Conservation (phyloP, 306 rosid species). For the Amphicarpaea edgeworthii region DNA sequence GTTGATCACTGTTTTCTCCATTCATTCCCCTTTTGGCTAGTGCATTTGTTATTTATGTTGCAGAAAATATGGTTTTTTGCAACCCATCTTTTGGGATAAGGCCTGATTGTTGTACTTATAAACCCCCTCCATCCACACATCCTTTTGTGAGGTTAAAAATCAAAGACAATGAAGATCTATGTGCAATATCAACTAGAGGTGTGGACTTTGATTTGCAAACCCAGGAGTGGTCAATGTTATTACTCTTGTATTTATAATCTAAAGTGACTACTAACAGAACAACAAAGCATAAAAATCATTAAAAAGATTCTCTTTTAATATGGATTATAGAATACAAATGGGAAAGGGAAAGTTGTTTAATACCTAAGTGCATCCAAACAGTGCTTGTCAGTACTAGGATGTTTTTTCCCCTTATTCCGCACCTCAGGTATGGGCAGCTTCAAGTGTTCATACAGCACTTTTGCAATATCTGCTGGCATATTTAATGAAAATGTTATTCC, state of each 20-base stretch:
- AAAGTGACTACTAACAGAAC: slow-evolving; percentile 35
- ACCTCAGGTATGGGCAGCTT: slow-evolving; percentile 84
- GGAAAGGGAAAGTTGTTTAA: slow-evolving; percentile 36
- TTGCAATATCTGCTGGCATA: slow-evolving; percentile 91
- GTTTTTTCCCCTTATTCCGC: slow-evolving; percentile 78
- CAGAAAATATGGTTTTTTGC: neutral
- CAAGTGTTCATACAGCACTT: slow-evolving; percentile 79
- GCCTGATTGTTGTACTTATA: neutral
- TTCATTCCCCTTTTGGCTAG: too few relatives aligned
- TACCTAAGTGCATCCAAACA: slow-evolving; percentile 92
- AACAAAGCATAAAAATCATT: slow-evolving; percentile 32
- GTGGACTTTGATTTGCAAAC: neutral
- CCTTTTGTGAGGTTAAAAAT: slow-evolving; percentile 9
- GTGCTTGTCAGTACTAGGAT: slow-evolving; percentile 93
- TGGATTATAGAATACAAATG: slow-evolving; percentile 32
- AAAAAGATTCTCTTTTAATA: slow-evolving; percentile 4
- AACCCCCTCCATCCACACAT: neutral
- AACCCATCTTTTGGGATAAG: neutral
- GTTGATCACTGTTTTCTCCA: too few relatives aligned
- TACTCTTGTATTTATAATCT: slow-evolving; percentile 14
- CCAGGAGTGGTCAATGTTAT: neutral
- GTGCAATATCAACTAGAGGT: slow-evolving; percentile 2
- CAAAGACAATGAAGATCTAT: neutral
- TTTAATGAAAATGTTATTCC: slow-evolving; percentile 82
- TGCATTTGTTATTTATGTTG: too few relatives aligned